Evolutionary conservation across 768 basidiomycete species (phyloP), one percentile per base, ranked within the genome.

Genomic region (Tylopilus subfusipes): DNA sequence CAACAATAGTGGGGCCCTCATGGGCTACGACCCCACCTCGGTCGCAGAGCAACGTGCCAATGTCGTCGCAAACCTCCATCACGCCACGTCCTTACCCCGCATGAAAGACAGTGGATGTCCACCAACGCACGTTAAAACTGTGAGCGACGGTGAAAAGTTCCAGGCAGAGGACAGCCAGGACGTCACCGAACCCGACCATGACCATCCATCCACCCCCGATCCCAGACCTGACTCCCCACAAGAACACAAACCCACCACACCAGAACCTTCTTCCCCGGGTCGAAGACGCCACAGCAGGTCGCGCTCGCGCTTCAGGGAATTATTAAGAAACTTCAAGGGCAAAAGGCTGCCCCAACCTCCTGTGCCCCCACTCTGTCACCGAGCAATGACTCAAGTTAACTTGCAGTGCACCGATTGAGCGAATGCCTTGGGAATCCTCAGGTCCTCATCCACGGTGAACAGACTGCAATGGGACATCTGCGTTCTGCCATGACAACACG

Each of bases 361-460:
- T 4, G 70, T n/a, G 67, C 13, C 79, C 78, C 50, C 67, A 70
- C 56, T 73, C 75, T 50, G 72, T 75, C 75, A 39, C 75, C 77
- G 34, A 80, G 80, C 52, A 77, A 76, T 42, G 89, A 90, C 61
- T 90, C 88, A n/a, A n/a, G n/a, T n/a, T n/a, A n/a, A n/a, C n/a
- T n/a, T 36, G 0, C 5, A 11, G 22, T 38, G 24, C 27, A 22
- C 18, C 58, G 46, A 39, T 50, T 52, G 31, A 43, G 25, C 50
- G 43, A 50, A 54, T 16, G 0, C 33, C 21, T n/a, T 12, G 44
- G 11, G 34, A 11, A 44, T 52, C 31, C 24, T 18, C 43, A 95
- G 93, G 88, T 96, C 14, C 79, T 99, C n/a, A 95, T 98, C 2
- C 97, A 99, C 70, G 97, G 97, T 11, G 96, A 98, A 69, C 88